Evolutionary conservation across 1,284 basidiomycete species (phyloP), one percentile per base, ranked within the genome.

Genomic region (Mycena sp.): DNA sequence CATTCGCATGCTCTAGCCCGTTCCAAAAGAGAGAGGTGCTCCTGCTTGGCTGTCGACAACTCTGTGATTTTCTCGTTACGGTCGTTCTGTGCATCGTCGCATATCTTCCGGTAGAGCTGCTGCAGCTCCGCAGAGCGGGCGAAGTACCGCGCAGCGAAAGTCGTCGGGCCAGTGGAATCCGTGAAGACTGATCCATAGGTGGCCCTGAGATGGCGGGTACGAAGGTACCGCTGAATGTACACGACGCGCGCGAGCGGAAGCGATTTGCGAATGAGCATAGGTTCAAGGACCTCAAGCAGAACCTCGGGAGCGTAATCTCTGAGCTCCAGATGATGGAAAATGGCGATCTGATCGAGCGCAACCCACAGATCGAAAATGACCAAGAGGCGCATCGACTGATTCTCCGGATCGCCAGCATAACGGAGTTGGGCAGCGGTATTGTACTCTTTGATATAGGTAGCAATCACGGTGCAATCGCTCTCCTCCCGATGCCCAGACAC

Each of bases 241-340:
- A 56, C 37, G 22, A 84, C 73, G 11, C 81, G 79, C 18, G 71
- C 54, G 7, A 86, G 69, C 14, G 74, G 70, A 0, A 67, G 54
- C 0, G 73, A 63, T 48, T 78, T 80, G 13, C 79, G 80, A 30
- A 88, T 75, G 2, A 88, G 75, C 10, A 88, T 76, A 0, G 78
- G 65, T 10, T 85, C 78, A 16, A 87, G 70, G 14, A 86, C 73
- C 2, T 56, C 59, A 0, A 67, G 37, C 0, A 83, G 78, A 1
- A 89, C 74, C 71, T 87, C 87, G 0, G 86, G 87, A 11, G 85
- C 83, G 68, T 85, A 89, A 5, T 83, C 75, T 0, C 39, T 57
- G 0, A 89, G 77, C 3, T 87, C 73, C 0, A 82, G 82, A 61
- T 77, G 79, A 6, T 80, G 77, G 3, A 41, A 39, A 18, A 82